Conservation (phyloP, 2,329 filamentous ascomycete genomes). For the Rutstroemia sydowiana region DNA sequence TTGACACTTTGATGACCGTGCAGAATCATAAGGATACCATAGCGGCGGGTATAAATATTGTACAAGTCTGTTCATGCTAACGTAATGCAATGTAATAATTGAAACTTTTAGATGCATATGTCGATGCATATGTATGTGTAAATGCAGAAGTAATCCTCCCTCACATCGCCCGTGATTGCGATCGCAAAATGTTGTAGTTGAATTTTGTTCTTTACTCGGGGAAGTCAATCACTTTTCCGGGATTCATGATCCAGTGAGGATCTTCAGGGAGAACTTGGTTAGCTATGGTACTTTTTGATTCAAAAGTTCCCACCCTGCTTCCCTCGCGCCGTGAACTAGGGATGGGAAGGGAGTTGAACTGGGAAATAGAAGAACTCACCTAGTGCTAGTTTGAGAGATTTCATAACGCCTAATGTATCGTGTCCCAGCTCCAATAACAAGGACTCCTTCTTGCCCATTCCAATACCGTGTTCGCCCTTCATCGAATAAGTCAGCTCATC, state of each 20-base stretch:
- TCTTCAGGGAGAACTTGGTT: slow-evolving; percentile 38
- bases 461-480: slow-evolving; percentile 75
- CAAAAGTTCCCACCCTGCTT: too few relatives aligned
- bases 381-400: slow-evolving; percentile 70
- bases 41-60: too few relatives aligned
- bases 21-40: too few relatives aligned
- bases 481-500: not conserved
- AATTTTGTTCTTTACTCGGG: slow-evolving; percentile 30
- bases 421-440: slow-evolving; percentile 71
- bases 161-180: too few relatives aligned
- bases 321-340: too few relatives aligned
- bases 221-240: slow-evolving; percentile 81
- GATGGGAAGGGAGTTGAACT: not conserved
- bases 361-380: not conserved
- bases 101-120: too few relatives aligned
- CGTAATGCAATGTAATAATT: too few relatives aligned
- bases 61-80: too few relatives aligned
- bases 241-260: slow-evolving; percentile 84
- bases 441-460: slow-evolving; percentile 77
- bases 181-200: too few relatives aligned
- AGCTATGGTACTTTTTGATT: not conserved
- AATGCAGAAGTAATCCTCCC: too few relatives aligned
- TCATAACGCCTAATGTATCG: slow-evolving; percentile 79
- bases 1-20: too few relatives aligned
- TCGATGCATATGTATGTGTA: too few relatives aligned